A percentile compares a stretch with the other conserved stretches of the same genome.
These are phyloP conservation scores for Puccinellia tenuiflora DNA, from an alignment of 176 grass and related monocot genomes.

Conservation along the genomic window DNA sequence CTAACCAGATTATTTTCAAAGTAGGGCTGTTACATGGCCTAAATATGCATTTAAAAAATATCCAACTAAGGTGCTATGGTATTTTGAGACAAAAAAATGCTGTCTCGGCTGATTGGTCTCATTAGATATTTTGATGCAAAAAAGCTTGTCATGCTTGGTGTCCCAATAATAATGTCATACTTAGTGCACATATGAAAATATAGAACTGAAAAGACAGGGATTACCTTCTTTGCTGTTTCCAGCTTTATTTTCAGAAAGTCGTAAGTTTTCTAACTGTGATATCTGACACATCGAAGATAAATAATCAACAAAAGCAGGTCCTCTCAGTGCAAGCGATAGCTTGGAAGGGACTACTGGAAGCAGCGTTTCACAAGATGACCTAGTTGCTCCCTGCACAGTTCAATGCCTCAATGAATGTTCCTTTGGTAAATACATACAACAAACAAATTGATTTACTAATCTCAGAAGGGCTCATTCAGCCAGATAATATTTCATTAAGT, in stretches of 20 bases:
- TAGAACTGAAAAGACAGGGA: neutral
- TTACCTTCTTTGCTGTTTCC: conserved; percentile 56
- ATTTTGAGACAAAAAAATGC: neutral
- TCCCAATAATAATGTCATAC: neutral
- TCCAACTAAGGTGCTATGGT: neutral
- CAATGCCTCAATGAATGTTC: conserved; percentile 2
- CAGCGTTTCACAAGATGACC: conserved; percentile 46
- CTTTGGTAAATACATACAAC: neutral
- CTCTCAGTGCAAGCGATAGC: conserved; percentile 55
- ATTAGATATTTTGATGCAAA: neutral
- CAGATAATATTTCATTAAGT: neutral
- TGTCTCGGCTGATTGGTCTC: neutral
- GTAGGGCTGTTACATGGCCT: neutral
- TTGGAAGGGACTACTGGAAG: conserved; percentile 59
- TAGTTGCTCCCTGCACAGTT: conserved; percentile 48
- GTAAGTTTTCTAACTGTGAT: conserved; percentile 61
- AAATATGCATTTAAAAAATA: conserved; percentile 2
- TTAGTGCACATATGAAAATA: neutral
- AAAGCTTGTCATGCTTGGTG: neutral
- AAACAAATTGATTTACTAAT: neutral
- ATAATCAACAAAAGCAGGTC: conserved; percentile 77
- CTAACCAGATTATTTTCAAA: neutral
- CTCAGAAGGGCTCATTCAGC: neutral
- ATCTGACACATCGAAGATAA: conserved; percentile 70
- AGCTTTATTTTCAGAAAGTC: conserved; percentile 44